Conservation (phyloP, 176 grass and related monocot species). For the Rhynchospora tenuis region DNA sequence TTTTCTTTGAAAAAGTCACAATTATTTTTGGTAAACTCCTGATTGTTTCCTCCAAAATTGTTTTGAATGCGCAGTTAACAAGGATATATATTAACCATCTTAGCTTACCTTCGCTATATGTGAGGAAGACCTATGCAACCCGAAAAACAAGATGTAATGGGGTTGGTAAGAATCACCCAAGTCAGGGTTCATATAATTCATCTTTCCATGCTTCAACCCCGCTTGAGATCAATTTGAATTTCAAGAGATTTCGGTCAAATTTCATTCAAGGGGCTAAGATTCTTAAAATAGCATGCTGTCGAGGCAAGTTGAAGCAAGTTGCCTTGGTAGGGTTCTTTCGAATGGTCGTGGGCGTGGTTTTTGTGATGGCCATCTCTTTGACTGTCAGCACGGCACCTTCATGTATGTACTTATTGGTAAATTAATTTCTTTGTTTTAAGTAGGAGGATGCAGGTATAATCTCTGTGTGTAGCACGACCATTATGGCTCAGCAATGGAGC, state of each 20-base stretch:
- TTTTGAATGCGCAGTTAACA: slow-evolving; percentile 1
- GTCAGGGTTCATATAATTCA: slow-evolving; percentile 5
- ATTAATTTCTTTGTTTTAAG: slow-evolving; percentile 4
- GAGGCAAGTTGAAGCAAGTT: slow-evolving; percentile 34
- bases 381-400: slow-evolving; percentile 39
- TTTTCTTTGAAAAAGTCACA: not conserved
- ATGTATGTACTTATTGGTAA: slow-evolving; percentile 37
- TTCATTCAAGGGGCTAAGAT: slow-evolving; percentile 21
- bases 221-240: slow-evolving; percentile 28
- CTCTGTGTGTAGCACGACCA: not conserved
- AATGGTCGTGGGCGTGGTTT: slow-evolving; percentile 35
- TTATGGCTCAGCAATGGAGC: not conserved
- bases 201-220: slow-evolving; percentile 7
- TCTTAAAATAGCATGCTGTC: not conserved
- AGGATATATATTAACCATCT: not conserved
- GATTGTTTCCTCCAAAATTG: slow-evolving; percentile 3
- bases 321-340: slow-evolving; percentile 35
- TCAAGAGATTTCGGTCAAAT: slow-evolving; percentile 19
- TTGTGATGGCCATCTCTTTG: slow-evolving; percentile 48
- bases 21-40: not conserved
- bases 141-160: slow-evolving; percentile 19
- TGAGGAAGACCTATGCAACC: not conserved
- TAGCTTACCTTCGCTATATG: not conserved
- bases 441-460: not conserved
- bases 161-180: not conserved